A percentile compares a stretch with the other conserved stretches of the same genome.
phyloP scores from a whole-genome alignment of 768 basidiomycete species.

The Xerocomus brunneocitrinus region DNA sequence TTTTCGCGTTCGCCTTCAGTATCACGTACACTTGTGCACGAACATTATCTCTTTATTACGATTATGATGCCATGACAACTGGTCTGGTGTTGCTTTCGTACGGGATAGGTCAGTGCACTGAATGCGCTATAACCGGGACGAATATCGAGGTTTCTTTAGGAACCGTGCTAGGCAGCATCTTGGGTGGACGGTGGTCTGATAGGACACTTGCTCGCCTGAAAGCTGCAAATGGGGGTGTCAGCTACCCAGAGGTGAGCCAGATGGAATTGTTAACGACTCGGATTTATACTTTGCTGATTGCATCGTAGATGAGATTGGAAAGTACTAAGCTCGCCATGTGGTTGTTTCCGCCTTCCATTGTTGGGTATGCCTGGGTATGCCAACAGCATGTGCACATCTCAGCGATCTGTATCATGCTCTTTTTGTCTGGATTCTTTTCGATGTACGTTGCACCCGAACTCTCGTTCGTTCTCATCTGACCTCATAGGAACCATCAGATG shows the following conservation, averaged over 20 bases:
- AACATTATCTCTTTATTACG: conserved; percentile 61
- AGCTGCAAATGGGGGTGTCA: conserved; percentile 42
- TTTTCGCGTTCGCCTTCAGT: conserved; percentile 68
- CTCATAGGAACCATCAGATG: conserved; percentile 30
- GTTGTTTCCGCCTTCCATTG: conserved; percentile 48
- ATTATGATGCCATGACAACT: conserved; percentile 65
- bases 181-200: conserved; percentile 62
- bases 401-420: conserved; percentile 69
- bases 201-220: conserved; percentile 41
- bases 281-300: background rate
- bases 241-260: conserved; percentile 59
- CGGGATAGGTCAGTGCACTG: conserved; percentile 50
- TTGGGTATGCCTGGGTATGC: conserved; percentile 77
- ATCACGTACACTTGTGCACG: conserved; percentile 73
- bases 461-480: background rate
- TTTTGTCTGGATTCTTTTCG: conserved; percentile 67
- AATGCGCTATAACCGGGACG: background rate
- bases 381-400: conserved; percentile 60
- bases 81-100: conserved; percentile 78
- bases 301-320: conserved; percentile 62
- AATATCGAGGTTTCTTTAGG: conserved; percentile 27
- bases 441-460: conserved; percentile 45
- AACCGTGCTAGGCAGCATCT: conserved; percentile 46
- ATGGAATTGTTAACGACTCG: background rate
- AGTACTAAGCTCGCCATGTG: conserved; percentile 58